Percentiles rank a stretch among this genome's conserved stretches.
These are phyloP conservation scores for Dorcoceras hygrometricum DNA, from an alignment of 257 asterid genomes.

Conservation along the genomic window DNA sequence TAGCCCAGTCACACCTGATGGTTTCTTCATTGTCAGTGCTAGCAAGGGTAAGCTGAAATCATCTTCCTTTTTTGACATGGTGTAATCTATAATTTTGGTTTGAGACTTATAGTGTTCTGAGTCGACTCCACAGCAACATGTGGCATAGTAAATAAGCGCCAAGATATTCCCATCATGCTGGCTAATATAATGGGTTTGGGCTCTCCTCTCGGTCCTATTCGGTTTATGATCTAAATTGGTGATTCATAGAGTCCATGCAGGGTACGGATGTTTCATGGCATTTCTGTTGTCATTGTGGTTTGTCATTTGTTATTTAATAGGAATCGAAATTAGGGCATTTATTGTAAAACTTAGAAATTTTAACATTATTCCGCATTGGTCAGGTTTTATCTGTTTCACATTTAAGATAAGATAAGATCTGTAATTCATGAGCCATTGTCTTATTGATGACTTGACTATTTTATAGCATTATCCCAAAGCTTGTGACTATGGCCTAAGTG, in stretches of 20 bases:
- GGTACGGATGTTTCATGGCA: not conserved
- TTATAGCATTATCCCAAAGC: not conserved
- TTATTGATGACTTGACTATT: not conserved
- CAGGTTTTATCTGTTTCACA: not conserved
- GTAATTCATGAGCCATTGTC: not conserved
- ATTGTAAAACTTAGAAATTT: not conserved
- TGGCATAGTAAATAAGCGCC: no score
- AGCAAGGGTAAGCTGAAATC: constrained; percentile 74
- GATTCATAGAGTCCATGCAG: no score
- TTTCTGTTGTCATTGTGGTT: not conserved
- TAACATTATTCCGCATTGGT: not conserved
- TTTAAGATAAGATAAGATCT: constrained; percentile 8
- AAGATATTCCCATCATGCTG: no score
- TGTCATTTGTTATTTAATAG: not conserved
- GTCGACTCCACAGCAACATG: no score
- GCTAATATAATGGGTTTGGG: no score
- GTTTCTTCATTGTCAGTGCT: constrained; percentile 92
- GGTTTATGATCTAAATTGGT: no score
- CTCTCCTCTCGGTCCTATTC: no score
- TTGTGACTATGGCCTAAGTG: not conserved
- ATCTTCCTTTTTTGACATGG: not conserved
- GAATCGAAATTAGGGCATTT: no score
- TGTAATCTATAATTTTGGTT: not conserved
- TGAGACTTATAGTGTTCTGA: no score
- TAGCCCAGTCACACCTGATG: constrained; percentile 96